Base-by-base conservation (phyloP, 805 yeast species). In the Soucietia sequanensis region DNA sequence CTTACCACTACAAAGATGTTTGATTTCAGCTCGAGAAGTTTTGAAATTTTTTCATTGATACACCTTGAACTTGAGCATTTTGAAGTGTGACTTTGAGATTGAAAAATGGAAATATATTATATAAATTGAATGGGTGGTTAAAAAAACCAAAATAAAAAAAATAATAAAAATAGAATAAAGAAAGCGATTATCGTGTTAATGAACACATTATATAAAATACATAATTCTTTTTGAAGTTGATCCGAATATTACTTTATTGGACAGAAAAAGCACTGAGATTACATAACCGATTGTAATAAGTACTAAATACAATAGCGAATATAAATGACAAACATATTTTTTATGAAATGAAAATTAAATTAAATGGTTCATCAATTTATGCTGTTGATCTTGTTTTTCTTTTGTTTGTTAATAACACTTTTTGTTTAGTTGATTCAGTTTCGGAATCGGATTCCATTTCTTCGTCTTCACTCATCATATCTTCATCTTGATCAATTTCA, bases 321-420 rank as follows among this genome's bases (percentile, higher is more conserved):
- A 13, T 20, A 30, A 18, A 30, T 21, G 6, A 17, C 26, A 21
- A 20, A n/a, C n/a, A 24, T 26, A 30, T 21, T 21, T 11, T 7
- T 18, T 13, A 30, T 19, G 25, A 20, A 30, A 6, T 20, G 11
- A 21, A 4, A 21, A 12, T 11, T 20, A 21, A n/a, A 11, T 11
- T 24, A 24, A 13, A 13, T 25, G n/a, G n/a, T n/a, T 9, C 23
- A 21, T 11, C 10, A 21, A 11, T 21, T 21, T 21, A 21, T 21
- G 23, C 23, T 9, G 23, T 11, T 8, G 27, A n/a, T 40, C 46
- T 53, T 30, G 45, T 44, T 50, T 59, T 63, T 57, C 75, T 68
- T 70, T 76, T 78, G 69, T 81, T 81, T 76, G 75, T 83, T 63
- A 80, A 72, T 54, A 75, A 52, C 16, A 81, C 76, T 71, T 74